Base-by-base conservation (phyloP, 169 alveolate genomes). In the Theileria equi region DNA sequence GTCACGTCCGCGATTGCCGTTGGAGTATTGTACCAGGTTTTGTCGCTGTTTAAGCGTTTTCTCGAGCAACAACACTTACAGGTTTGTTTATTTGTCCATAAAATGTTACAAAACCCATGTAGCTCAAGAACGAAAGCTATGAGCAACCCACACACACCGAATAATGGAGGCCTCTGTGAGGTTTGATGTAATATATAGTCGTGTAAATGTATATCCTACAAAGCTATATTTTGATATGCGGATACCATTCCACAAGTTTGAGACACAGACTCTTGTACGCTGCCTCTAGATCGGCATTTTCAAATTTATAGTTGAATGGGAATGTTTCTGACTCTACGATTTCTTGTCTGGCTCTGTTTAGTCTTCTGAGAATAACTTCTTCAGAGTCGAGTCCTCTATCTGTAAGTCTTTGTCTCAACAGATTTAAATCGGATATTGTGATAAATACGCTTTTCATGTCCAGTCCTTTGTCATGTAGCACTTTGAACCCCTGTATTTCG, bases 401-500 rank as follows among this genome's bases (percentile, higher is more conserved):
- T 45, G 66, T 59, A 26, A 94, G 82, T 79, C 98, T 84, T 7
- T 61, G 36, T 63, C 80, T 81, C 21, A 92, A 83, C 21, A 41
- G 86, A 16, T 89, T 89, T 13, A 66, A 54, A 21, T 70, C 62
- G 0, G 92, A 90, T 19, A 95, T 93, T 35, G 61, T 64, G 23
- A 93, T 77, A 69, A 91, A 91, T 6, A 93, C 72, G 32, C 86
- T 84, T 44, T 80, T 81, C 13, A 88, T 17, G 2, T 78, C 67
- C 26, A 88, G 57, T 23, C 76, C 57, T 8, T 64, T 55, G 10
- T 54, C 47, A 50, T 68, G 49, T 2, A 93, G 43, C 40, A 91
- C 89, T 29, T 69, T 69, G 25, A 87, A 95, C 17, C 96, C 96
- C 64, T 90, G 71, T 0, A 93, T 90, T 79, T 93, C 95, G 49